Conservation (phyloP, 2,329 filamentous ascomycete genomes). For the Epichloe sp. region DNA sequence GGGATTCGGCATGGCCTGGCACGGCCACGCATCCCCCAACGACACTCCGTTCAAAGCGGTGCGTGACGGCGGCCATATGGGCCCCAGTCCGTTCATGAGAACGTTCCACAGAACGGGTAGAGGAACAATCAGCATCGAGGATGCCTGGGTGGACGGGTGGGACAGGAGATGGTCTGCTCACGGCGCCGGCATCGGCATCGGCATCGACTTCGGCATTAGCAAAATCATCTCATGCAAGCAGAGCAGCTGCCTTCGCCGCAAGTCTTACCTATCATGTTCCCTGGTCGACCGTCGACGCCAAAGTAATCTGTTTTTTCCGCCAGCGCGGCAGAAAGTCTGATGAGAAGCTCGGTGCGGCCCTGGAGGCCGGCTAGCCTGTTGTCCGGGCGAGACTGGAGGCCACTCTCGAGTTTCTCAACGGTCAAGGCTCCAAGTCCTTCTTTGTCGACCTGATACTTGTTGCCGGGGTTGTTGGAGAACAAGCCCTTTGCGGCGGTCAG, state of each 20-base stretch:
- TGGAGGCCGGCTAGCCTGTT: conserved; percentile 79
- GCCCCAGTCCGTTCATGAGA: conserved; percentile 72
- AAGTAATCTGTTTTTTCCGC: conserved; percentile 69
- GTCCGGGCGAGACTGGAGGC: conserved; percentile 67
- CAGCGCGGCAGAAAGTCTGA: conserved; percentile 63
- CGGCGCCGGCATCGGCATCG: conserved; percentile 18
- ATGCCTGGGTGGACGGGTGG: conserved; percentile 78
- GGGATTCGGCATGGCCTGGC: conserved; percentile 59
- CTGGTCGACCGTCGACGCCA: conserved; percentile 69
- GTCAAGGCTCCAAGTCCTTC: conserved; percentile 64
- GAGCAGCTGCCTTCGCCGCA: no score
- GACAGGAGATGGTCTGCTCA: conserved; percentile 68
- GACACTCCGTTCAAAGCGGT: conserved; percentile 78
- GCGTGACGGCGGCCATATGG: conserved; percentile 80
- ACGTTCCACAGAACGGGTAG: conserved; percentile 83
- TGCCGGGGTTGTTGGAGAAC: conserved; percentile 70
- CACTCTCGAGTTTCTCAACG: conserved; percentile 60
- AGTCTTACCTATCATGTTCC: conserved; percentile 77
- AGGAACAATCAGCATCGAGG: conserved; percentile 75
- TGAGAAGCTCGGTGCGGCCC: conserved; percentile 67
- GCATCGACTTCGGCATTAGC: conserved; percentile 18
- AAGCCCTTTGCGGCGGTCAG: conserved; percentile 38
- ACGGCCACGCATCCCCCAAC: conserved; percentile 91
- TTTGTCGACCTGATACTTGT: conserved; percentile 84
- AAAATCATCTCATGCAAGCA: neutral